phyloP scores from a whole-genome alignment of 225 moss, liverwort and hornwort genomes.

The Physcomitrium patens region DNA sequence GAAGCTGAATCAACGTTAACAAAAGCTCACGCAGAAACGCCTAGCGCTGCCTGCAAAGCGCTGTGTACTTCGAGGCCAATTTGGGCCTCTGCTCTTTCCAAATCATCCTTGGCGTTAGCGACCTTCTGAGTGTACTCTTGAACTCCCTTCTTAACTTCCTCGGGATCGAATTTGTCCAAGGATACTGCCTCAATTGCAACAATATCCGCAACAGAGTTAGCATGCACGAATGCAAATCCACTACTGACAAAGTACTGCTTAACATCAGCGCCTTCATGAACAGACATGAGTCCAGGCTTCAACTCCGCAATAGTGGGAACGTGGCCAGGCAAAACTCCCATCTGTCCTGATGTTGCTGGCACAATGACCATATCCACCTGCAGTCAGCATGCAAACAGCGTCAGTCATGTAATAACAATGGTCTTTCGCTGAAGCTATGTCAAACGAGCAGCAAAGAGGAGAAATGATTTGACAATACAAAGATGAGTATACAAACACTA shows the following conservation, averaged over 20 bases:
- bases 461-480: too few relatives aligned
- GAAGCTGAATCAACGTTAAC: conserved; percentile 19
- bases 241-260: conserved; percentile 83
- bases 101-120: conserved; percentile 65
- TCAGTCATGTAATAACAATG: neutral
- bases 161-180: conserved; percentile 76
- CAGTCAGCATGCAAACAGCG: neutral
- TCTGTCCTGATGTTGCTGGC: conserved; percentile 77
- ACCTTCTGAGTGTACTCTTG: conserved; percentile 74
- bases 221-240: conserved; percentile 81
- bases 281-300: conserved; percentile 72
- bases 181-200: conserved; percentile 70
- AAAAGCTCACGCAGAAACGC: conserved; percentile 37
- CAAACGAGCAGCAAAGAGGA: too few relatives aligned
- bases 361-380: conserved; percentile 91
- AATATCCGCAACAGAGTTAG: conserved; percentile 75
- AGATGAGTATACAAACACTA: too few relatives aligned
- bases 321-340: conserved; percentile 90
- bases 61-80: conserved; percentile 81
- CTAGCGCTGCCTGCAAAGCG: conserved; percentile 47
- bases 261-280: conserved; percentile 70
- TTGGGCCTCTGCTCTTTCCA: conserved; percentile 92
- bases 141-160: conserved; percentile 69
- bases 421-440: too few relatives aligned
- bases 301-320: conserved; percentile 84